phyloP scores from a whole-genome alignment of 257 asterid species.

The Plectranthus barbatus region DNA sequence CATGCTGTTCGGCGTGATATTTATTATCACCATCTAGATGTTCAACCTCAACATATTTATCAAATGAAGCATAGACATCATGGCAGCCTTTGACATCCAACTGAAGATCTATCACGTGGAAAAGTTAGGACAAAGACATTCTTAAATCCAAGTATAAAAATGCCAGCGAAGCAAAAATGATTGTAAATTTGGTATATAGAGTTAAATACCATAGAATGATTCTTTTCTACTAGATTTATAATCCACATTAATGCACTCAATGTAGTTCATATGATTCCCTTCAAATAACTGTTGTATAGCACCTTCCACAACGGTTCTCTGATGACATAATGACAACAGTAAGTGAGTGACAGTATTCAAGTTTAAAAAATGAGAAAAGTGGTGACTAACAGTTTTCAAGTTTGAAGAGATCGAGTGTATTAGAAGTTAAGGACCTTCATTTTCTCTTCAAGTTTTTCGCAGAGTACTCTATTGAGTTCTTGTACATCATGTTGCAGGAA shows the following conservation, averaged over 20 bases:
- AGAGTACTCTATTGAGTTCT: conserved; percentile 43
- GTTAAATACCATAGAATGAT: conserved; percentile 36
- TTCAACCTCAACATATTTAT: conserved; percentile 37
- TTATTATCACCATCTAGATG: conserved; percentile 40
- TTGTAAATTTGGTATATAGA: neutral
- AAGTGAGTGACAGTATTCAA: conserved; percentile 17
- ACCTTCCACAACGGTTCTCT: conserved; percentile 43
- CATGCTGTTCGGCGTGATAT: conserved; percentile 35
- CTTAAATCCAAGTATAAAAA: neutral
- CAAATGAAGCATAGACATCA: conserved; percentile 45
- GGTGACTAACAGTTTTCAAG: conserved; percentile 17
- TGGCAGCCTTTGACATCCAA: conserved; percentile 49
- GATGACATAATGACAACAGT: conserved; percentile 17
- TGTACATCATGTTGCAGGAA: conserved; percentile 48
- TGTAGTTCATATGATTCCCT: conserved; percentile 41
- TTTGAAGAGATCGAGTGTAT: conserved; percentile 2
- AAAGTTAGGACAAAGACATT: neutral
- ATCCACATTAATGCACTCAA: conserved; percentile 36
- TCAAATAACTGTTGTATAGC: conserved; percentile 37
- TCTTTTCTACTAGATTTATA: conserved; percentile 36
- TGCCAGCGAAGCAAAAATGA: neutral
- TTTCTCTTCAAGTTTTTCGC: conserved; percentile 49
- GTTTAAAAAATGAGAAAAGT: neutral
- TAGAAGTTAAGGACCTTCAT: conserved; percentile 32
- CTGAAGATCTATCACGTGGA: conserved; percentile 34